Evolutionary conservation across 768 basidiomycete genomes (phyloP).

Genomic region (Tubosaeta sp.): DNA sequence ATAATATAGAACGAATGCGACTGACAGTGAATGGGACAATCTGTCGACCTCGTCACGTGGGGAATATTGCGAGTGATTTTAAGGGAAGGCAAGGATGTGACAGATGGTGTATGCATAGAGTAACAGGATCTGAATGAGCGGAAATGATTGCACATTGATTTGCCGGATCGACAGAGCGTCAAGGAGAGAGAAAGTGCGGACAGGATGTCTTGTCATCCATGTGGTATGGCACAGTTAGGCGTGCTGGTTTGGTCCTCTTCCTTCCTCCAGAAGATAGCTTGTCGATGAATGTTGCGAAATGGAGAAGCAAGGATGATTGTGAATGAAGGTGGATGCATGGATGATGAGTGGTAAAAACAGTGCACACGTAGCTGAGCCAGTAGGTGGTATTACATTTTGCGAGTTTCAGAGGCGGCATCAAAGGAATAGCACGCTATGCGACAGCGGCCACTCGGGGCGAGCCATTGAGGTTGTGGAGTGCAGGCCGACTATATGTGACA

Average conservation of each 20-base stretch:
- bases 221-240: constrained; percentile 20
- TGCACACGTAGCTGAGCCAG: constrained; percentile 60
- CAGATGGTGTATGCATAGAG: constrained; percentile 54
- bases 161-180: constrained; percentile 16
- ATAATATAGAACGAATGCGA: constrained; percentile 72
- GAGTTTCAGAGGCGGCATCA: constrained; percentile 43
- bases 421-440: constrained; percentile 48
- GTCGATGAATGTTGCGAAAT: constrained; percentile 48
- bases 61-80: constrained; percentile 42
- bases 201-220: constrained; percentile 6
- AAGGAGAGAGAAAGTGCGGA: constrained; percentile 11
- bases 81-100: constrained; percentile 41
- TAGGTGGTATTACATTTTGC: constrained; percentile 78
- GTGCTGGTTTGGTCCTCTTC: constrained; percentile 12
- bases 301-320: constrained; percentile 47
- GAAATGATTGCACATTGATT: constrained; percentile 36
- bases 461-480: constrained; percentile 73
- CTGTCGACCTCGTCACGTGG: constrained; percentile 54
- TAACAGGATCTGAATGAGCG: constrained; percentile 42
- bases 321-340: constrained; percentile 59
- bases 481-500: constrained; percentile 72
- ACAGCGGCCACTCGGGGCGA: constrained; percentile 51
- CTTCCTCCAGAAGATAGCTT: constrained; percentile 38
- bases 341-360: constrained; percentile 61
- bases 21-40: constrained; percentile 40